These are phyloP conservation scores for Baorangia bicolor DNA, from an alignment of 768 basidiomycete species.

Conservation along the genomic window DNA sequence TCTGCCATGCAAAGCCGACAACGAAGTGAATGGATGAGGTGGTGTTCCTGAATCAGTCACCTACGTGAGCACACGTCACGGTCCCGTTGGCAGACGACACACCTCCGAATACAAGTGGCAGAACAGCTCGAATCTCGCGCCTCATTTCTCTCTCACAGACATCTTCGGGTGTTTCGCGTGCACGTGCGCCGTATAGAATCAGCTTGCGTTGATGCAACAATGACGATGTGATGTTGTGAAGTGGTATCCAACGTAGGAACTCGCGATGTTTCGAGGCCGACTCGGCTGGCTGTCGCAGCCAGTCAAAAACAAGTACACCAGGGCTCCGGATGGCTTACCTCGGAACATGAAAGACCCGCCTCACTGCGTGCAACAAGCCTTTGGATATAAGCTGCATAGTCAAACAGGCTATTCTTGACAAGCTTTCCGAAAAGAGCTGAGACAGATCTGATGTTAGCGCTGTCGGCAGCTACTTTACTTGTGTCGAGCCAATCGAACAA, in stretches of 20 bases:
- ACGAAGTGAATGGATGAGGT: constrained; percentile 32
- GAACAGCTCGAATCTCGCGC: constrained; percentile 58
- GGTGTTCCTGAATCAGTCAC: constrained; percentile 33
- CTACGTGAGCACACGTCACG: constrained; percentile 2
- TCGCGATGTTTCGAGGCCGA: constrained; percentile 60
- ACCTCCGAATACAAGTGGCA: constrained; percentile 74
- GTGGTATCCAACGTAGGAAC: constrained; percentile 70
- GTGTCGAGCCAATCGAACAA: constrained; percentile 81
- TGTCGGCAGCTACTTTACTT: constrained; percentile 58
- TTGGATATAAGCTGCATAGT: constrained; percentile 73
- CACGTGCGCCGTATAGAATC: constrained; percentile 65
- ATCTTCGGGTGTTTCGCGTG: constrained; percentile 71
- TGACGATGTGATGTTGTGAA: constrained; percentile 58
- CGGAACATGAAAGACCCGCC: constrained; percentile 49
- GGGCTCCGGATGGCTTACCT: constrained; percentile 38
- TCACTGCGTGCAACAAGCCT: constrained; percentile 81
- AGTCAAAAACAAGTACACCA: not conserved
- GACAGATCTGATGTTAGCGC: constrained; percentile 54
- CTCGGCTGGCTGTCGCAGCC: constrained; percentile 2
- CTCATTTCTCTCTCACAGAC: constrained; percentile 67
- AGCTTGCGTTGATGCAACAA: constrained; percentile 67
- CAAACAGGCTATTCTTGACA: constrained; percentile 67
- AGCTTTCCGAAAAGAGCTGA: constrained; percentile 72
- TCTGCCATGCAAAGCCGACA: constrained; percentile 37
- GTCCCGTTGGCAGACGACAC: not conserved